A percentile compares a stretch with the other conserved stretches of the same genome.
phyloP scores from a whole-genome alignment of 2,329 filamentous ascomycete species.

The Ceratocystis eucalypticola region DNA sequence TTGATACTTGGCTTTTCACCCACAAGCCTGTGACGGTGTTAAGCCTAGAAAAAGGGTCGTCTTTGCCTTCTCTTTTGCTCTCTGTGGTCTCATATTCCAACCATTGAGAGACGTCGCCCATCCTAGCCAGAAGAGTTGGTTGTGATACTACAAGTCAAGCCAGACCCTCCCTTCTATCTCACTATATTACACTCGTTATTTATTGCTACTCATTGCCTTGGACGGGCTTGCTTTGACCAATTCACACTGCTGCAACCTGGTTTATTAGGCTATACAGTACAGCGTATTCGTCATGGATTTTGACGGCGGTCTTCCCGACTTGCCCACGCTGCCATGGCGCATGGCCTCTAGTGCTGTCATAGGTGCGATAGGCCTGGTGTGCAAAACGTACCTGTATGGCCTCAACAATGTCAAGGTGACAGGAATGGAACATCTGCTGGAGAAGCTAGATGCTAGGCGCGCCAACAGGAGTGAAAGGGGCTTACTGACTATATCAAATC shows the following conservation, averaged over 20 bases:
- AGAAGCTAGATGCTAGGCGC: constrained; percentile 58
- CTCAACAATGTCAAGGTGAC: constrained; percentile 63
- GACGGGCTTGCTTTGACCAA: neutral
- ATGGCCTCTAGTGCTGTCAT: constrained; percentile 60
- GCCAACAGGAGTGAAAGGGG: constrained; percentile 55
- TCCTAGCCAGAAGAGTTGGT: neutral
- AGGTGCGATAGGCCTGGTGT: constrained; percentile 56
- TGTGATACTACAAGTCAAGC: neutral
- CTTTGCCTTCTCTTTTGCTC: neutral
- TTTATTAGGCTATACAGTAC: neutral
- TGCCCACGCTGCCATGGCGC: constrained; percentile 56
- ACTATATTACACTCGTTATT: neutral
- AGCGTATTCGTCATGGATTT: neutral
- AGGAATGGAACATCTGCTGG: constrained; percentile 62
- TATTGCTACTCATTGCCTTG: neutral
- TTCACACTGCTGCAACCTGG: neutral
- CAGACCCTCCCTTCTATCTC: neutral
- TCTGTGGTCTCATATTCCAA: neutral
- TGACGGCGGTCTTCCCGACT: constrained; percentile 22
- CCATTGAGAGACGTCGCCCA: neutral
- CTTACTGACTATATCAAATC: constrained; percentile 55
- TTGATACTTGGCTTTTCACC: neutral
- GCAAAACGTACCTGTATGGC: constrained; percentile 59
- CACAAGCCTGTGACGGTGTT: neutral
- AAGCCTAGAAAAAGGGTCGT: neutral